phyloP scores from a whole-genome alignment of 805 yeast species.

The Metschnikowia proteae region DNA sequence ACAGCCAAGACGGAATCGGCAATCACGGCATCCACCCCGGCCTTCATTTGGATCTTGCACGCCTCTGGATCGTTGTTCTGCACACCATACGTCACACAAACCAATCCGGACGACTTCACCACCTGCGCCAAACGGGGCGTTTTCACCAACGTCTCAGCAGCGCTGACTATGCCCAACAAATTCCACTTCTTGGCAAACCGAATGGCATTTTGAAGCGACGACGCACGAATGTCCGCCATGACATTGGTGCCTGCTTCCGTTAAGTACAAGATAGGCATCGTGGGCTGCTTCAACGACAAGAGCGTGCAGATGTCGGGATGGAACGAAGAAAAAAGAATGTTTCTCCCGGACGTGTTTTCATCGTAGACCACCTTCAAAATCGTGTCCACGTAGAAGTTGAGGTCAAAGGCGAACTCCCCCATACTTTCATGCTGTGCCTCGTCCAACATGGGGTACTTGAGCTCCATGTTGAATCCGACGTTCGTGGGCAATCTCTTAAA shows the following conservation, averaged over 20 bases:
- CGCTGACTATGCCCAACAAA: conserved; percentile 85
- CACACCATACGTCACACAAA: conserved; percentile 88
- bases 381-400: conserved; percentile 86
- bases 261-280: conserved; percentile 83
- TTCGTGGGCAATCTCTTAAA: conserved; percentile 74
- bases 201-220: conserved; percentile 85
- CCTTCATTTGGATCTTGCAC: conserved; percentile 80
- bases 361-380: conserved; percentile 71
- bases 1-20: conserved; percentile 93
- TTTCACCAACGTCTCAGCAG: conserved; percentile 78
- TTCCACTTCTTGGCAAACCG: conserved; percentile 91
- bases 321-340: conserved; percentile 86
- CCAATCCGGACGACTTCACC: conserved; percentile 87
- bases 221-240: conserved; percentile 91
- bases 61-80: conserved; percentile 80
- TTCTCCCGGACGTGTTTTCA: conserved; percentile 74
- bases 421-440: conserved; percentile 87
- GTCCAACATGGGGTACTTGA: conserved; percentile 92
- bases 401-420: conserved; percentile 78
- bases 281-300: conserved; percentile 86
- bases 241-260: conserved; percentile 80
- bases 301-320: conserved; percentile 90
- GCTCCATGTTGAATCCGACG: conserved; percentile 92
- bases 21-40: conserved; percentile 98
- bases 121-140: conserved; percentile 88